Percentiles rank a stretch among this genome's conserved stretches.
phyloP scores from a whole-genome alignment of 2,329 filamentous ascomycete genomes.

The Hyphodiscus sp. region DNA sequence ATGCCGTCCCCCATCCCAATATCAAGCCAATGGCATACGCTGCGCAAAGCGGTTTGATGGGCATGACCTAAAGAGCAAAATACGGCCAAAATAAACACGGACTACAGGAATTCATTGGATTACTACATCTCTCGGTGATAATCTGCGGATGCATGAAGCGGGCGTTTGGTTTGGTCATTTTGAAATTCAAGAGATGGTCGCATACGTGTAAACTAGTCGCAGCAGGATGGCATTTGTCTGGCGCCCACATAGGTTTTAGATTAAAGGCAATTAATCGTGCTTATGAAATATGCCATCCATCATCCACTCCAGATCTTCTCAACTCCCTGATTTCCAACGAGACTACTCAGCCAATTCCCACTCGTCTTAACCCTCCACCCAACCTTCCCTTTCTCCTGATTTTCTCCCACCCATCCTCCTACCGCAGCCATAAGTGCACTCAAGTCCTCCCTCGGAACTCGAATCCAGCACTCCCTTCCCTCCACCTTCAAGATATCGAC shows the following conservation, averaged over 20 bases:
- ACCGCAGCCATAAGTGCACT: slow-evolving; percentile 56
- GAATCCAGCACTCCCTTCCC: slow-evolving; percentile 52
- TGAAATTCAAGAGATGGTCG: slow-evolving; percentile 5
- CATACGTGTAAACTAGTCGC: slow-evolving; percentile 5
- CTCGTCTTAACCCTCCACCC: slow-evolving; percentile 47
- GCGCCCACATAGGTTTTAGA: neutral
- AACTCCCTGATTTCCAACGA: slow-evolving; percentile 39
- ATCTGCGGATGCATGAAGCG: slow-evolving; percentile 4
- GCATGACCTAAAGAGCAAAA: slow-evolving; percentile 1
- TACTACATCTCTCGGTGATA: slow-evolving; percentile 2
- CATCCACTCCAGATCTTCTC: slow-evolving; percentile 21
- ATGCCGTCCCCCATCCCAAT: slow-evolving; percentile 91
- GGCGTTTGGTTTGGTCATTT: slow-evolving; percentile 10
- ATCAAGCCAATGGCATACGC: slow-evolving; percentile 71
- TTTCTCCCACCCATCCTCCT: slow-evolving; percentile 54
- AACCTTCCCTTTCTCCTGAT: slow-evolving; percentile 28
- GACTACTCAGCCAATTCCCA: slow-evolving; percentile 57
- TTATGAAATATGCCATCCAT: neutral
- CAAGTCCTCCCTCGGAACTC: slow-evolving; percentile 56
- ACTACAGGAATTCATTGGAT: neutral
- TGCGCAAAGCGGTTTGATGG: neutral
- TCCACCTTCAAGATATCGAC: slow-evolving; percentile 64
- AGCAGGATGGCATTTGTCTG: slow-evolving; percentile 4
- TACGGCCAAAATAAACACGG: neutral
- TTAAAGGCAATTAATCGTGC: neutral